These are phyloP conservation scores for Persicaria tinctoria DNA, from an alignment of 148 eudicot species.

Conservation along the genomic window DNA sequence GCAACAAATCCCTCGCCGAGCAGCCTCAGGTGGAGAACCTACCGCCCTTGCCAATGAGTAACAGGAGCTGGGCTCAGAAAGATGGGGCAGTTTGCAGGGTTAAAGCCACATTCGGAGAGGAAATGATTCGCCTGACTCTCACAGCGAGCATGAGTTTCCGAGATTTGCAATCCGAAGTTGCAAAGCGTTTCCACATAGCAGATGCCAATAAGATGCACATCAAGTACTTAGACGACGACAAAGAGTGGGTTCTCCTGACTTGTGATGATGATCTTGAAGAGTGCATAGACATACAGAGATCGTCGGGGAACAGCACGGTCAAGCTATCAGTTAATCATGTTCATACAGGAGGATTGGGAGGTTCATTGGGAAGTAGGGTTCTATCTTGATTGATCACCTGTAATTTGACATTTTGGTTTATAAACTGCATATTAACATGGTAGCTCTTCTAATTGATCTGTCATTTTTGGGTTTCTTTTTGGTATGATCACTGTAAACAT, in stretches of 20 bases:
- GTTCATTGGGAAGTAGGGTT: slow-evolving; percentile 42
- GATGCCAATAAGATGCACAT: slow-evolving; percentile 38
- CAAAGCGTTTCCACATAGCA: slow-evolving; percentile 42
- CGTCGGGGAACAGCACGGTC: slow-evolving; percentile 40
- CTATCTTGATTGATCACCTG: slow-evolving; percentile 21
- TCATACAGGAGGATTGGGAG: slow-evolving; percentile 20
- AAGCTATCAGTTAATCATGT: slow-evolving; percentile 37
- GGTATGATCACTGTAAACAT: neutral
- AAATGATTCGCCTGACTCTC: slow-evolving; percentile 52
- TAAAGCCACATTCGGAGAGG: slow-evolving; percentile 66
- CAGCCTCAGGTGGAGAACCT: neutral
- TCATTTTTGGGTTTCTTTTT: neutral
- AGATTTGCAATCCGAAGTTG: slow-evolving; percentile 51
- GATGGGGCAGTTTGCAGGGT: slow-evolving; percentile 38
- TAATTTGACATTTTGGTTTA: neutral
- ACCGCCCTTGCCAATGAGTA: slow-evolving; percentile 22
- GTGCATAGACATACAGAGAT: slow-evolving; percentile 62
- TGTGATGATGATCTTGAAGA: slow-evolving; percentile 82
- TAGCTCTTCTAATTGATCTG: neutral
- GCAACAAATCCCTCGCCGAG: slow-evolving; percentile 8
- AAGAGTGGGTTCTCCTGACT: slow-evolving; percentile 84
- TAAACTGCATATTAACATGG: slow-evolving; percentile 9
- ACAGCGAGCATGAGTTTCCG: slow-evolving; percentile 45
- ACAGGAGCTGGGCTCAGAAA: slow-evolving; percentile 11
- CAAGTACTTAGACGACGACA: slow-evolving; percentile 78